These are phyloP conservation scores for Paramecium pentaurelia DNA, from an alignment of 73 alveolate species.

Conservation along the genomic window DNA sequence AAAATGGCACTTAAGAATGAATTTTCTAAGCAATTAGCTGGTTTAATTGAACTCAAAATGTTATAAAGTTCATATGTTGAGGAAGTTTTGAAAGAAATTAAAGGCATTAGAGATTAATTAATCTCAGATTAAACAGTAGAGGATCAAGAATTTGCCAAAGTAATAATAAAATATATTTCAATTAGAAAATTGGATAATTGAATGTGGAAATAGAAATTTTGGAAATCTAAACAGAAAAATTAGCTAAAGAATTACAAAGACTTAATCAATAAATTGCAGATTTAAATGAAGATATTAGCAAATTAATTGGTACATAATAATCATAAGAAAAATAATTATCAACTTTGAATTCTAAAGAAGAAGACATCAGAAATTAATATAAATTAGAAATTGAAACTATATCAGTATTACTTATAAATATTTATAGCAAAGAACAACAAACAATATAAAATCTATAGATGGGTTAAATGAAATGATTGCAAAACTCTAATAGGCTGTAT, in stretches of 20 bases:
- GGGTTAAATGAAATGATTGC: constrained; percentile 37
- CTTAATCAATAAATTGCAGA: not conserved
- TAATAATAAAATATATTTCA: not conserved
- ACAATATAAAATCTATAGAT: not conserved
- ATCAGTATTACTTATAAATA: not conserved
- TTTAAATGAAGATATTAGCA: not conserved
- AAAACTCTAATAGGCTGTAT: not conserved
- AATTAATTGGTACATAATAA: constrained; percentile 3
- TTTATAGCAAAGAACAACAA: not conserved
- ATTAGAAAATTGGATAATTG: constrained; percentile 35
- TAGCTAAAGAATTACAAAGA: not conserved
- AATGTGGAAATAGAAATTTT: constrained; percentile 49
- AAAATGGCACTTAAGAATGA: constrained; percentile 5
- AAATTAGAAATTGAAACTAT: not conserved
- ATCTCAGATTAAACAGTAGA: not conserved
- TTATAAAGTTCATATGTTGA: constrained; percentile 18
- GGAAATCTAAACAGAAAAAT: constrained; percentile 19
- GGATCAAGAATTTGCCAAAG: constrained; percentile 40
- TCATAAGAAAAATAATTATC: not conserved
- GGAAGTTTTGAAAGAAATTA: constrained; percentile 24
- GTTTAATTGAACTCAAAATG: constrained; percentile 39
- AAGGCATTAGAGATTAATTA: constrained; percentile 27
- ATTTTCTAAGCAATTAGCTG: constrained; percentile 35
- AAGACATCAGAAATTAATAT: constrained; percentile 18
- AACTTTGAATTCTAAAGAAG: constrained; percentile 22